These are phyloP conservation scores for Phialocephala subalpina DNA, from an alignment of 2,329 filamentous ascomycete species.

Conservation along the genomic window DNA sequence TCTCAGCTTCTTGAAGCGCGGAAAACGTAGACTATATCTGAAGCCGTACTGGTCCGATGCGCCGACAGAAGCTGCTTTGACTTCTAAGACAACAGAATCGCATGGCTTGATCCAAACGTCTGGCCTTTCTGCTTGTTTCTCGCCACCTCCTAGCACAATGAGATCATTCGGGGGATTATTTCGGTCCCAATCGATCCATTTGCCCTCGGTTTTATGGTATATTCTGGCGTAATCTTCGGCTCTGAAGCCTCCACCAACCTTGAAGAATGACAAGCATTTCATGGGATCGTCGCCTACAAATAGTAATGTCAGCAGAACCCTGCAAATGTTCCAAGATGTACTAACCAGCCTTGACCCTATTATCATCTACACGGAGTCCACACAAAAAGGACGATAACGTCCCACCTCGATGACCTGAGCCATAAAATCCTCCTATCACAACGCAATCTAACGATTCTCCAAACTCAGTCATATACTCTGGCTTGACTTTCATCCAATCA, in stretches of 20 bases:
- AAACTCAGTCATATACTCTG: constrained; percentile 97
- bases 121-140: constrained; percentile 76
- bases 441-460: constrained; percentile 92
- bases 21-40: constrained; percentile 84
- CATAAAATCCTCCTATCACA: constrained; percentile 92
- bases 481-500: constrained; percentile 98
- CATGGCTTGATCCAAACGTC: constrained; percentile 93
- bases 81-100: constrained; percentile 86
- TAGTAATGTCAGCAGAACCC: background rate
- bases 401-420: constrained; percentile 85
- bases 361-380: constrained; percentile 78
- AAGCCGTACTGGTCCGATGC: constrained; percentile 80
- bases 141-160: constrained; percentile 83
- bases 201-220: constrained; percentile 84
- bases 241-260: constrained; percentile 93
- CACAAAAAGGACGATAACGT: constrained; percentile 88
- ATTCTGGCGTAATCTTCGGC: constrained; percentile 86
- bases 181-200: constrained; percentile 87
- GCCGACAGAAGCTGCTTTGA: constrained; percentile 85
- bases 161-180: constrained; percentile 78
- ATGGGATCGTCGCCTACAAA: constrained; percentile 60
- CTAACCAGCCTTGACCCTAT: constrained; percentile 59
- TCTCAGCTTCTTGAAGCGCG: constrained; percentile 83
- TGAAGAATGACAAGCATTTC: constrained; percentile 94
- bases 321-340: background rate